Percentiles rank a stretch among this genome's conserved stretches.
These are phyloP conservation scores for Lipomyces chichibuensis DNA, from an alignment of 805 yeast species.

Conservation along the genomic window DNA sequence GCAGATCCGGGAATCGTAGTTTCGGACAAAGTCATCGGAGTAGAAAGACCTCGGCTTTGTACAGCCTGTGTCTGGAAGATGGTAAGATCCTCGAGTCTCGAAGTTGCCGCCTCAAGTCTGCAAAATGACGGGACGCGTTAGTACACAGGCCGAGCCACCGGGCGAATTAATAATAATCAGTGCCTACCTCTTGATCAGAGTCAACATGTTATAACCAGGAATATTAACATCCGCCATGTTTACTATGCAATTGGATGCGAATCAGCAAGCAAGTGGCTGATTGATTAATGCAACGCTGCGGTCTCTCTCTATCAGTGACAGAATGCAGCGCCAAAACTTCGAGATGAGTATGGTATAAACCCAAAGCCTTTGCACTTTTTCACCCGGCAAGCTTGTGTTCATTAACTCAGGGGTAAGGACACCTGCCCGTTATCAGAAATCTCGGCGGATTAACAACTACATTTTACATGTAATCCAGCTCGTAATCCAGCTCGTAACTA, in stretches of 20 bases:
- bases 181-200: constrained; percentile 64
- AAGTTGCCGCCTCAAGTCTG: constrained; percentile 89
- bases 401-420: no score
- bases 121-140: constrained; percentile 9
- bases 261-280: neutral
- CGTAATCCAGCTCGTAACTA: neutral
- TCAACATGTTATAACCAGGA: constrained; percentile 81
- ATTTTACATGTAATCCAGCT: neutral
- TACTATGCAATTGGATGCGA: neutral
- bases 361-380: no score
- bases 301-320: no score
- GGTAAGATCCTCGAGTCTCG: constrained; percentile 87
- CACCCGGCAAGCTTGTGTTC: no score
- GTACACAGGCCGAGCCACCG: neutral
- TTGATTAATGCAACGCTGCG: neutral
- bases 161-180: neutral
- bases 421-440: no score
- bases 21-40: constrained; percentile 1
- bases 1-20: constrained; percentile 33
- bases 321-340: no score
- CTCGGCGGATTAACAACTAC: neutral
- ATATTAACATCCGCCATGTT: constrained; percentile 30
- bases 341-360: no score
- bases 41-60: constrained; percentile 34
- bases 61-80: constrained; percentile 68